Evolutionary conservation across 768 basidiomycete species (phyloP).

Genomic region (Podaxis mareebaensis): DNA sequence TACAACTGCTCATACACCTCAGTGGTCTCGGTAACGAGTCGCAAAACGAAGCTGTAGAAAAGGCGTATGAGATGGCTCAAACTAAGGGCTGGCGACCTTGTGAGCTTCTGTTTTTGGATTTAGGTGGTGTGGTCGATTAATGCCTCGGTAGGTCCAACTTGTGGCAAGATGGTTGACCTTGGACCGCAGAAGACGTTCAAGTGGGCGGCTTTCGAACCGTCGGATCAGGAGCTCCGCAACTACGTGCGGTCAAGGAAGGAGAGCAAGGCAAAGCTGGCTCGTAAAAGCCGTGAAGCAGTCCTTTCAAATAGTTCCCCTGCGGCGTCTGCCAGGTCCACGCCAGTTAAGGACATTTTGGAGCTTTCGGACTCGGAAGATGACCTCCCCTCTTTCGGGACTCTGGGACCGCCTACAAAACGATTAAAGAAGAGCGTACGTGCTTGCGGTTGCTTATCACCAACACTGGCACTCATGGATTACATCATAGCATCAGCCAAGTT

Average conservation of each 20-base stretch:
- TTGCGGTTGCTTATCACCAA: slow-evolving; percentile 20
- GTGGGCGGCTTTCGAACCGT: slow-evolving; percentile 68
- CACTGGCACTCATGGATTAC: not conserved
- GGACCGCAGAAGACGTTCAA: slow-evolving; percentile 54
- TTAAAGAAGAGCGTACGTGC: not conserved
- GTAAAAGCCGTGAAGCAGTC: slow-evolving; percentile 23
- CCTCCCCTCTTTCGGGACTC: slow-evolving; percentile 46
- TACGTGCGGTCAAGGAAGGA: slow-evolving; percentile 38
- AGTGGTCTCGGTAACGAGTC: slow-evolving; percentile 59
- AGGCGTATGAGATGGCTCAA: slow-evolving; percentile 54
- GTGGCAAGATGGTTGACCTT: slow-evolving; percentile 65
- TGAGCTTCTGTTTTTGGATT: slow-evolving; percentile 26
- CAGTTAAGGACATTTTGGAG: slow-evolving; percentile 26
- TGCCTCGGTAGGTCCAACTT: slow-evolving; percentile 54
- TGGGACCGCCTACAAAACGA: slow-evolving; percentile 6
- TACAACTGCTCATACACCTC: slow-evolving; percentile 1
- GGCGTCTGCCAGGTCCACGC: slow-evolving; percentile 26
- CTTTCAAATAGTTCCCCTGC: slow-evolving; percentile 26
- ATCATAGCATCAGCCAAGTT: not conserved
- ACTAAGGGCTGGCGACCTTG: slow-evolving; percentile 63
- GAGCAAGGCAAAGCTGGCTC: slow-evolving; percentile 22
- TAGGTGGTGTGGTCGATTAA: not conserved
- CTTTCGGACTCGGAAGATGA: slow-evolving; percentile 51
- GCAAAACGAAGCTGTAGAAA: slow-evolving; percentile 55
- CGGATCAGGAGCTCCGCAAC: slow-evolving; percentile 52